These are phyloP conservation scores for Leersia perrieri DNA, from an alignment of 176 grass and related monocot genomes.

Conservation along the genomic window DNA sequence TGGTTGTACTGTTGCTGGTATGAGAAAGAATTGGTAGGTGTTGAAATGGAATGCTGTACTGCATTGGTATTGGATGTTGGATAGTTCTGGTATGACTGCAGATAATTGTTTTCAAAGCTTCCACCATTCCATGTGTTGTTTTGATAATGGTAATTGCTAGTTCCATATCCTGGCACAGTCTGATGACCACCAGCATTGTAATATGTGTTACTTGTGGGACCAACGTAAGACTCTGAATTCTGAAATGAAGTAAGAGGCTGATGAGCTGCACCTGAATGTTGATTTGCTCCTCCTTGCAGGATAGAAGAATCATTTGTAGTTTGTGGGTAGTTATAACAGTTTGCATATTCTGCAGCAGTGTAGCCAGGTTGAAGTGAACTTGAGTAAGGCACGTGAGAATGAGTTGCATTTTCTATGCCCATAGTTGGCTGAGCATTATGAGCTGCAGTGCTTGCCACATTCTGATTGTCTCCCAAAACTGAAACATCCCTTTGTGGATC, in stretches of 20 bases:
- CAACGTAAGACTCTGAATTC: constrained; percentile 95
- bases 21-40: constrained; percentile 55
- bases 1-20: constrained; percentile 89
- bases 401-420: constrained; percentile 34
- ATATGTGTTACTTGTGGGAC: constrained; percentile 89
- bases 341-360: constrained; percentile 56
- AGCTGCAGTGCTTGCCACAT: constrained; percentile 38
- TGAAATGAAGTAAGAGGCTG: constrained; percentile 99
- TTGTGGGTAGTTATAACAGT: constrained; percentile 62
- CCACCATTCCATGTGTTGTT: constrained; percentile 43
- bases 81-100: constrained; percentile 56
- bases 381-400: constrained; percentile 59
- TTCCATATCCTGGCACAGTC: constrained; percentile 68
- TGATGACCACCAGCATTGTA: constrained; percentile 99
- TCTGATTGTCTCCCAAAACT: constrained; percentile 55
- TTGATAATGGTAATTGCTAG: constrained; percentile 79
- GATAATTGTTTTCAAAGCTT: constrained; percentile 48
- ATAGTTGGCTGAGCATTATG: constrained; percentile 34
- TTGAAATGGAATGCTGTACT: constrained; percentile 54
- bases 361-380: constrained; percentile 61
- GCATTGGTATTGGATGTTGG: constrained; percentile 52
- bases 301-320: constrained; percentile 52
- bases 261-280: constrained; percentile 98
- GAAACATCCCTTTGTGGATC: constrained; percentile 66
- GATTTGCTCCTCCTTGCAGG: constrained; percentile 74